Evolutionary conservation across 176 grass and related monocot genomes (phyloP), one percentile per base, ranked within the genome.

Genomic region (Aegilops bicornis): DNA sequence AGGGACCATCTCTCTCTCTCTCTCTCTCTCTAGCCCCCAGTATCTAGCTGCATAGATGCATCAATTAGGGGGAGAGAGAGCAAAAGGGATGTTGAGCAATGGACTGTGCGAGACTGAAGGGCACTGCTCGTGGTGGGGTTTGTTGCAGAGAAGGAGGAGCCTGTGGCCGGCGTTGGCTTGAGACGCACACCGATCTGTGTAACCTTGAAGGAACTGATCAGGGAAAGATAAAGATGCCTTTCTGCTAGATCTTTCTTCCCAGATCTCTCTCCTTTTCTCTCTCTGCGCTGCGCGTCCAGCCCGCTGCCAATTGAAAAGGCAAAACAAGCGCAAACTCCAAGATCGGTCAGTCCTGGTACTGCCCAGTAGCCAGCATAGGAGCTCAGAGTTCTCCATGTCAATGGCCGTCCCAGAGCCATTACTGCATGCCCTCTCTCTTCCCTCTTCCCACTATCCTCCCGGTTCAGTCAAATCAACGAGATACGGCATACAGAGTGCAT

Each of bases 111-210:
- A 47, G 60, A 54, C 24, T 56, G 23, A 63, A 73, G 3, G 45
- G n/a, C 60, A 78, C 86, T 88, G 82, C 86, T 91, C 82, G 71
- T 85, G 90, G 86, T 91, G 90, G 90, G 85, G 88, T 90, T 84
- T 78, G 63, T 79, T 82, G 69, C 50, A 24, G 74, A 47, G 43
- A 47, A n/a, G 54, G 30, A 15, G 19, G 3, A n/a, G 84, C 10
- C 43, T 52, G 42, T 76, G 73, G 73, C 43, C 23, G 72, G 72
- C 72, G 69, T 24, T 92, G 85, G 84, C 87, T 83, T 73, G 48
- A 56, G 73, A 76, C 39, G 86, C 86, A 69, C 89, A 88, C 25
- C 43, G 43, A 52, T 88, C 77, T 85, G 82, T 91, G 89, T 91
- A 47, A 86, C 42, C 52, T 82, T 87, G 75, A 91, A 89, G 83